phyloP scores from a whole-genome alignment of 1,284 basidiomycete genomes.

The Boletus mariae region DNA sequence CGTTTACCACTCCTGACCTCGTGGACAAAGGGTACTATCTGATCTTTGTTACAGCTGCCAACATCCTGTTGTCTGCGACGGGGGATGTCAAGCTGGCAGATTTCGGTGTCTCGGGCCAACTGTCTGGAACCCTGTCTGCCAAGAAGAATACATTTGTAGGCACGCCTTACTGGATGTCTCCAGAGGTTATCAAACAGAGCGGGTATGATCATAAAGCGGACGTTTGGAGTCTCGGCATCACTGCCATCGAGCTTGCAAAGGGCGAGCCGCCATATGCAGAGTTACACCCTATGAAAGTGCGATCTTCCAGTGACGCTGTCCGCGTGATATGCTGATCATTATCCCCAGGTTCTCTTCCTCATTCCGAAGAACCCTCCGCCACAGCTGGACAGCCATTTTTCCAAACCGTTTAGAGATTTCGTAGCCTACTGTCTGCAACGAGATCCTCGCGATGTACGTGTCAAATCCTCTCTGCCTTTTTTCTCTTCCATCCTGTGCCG shows the following conservation, averaged over 20 bases:
- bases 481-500: background rate
- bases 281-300: constrained; percentile 96
- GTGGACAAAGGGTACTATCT: background rate
- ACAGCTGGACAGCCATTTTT: constrained; percentile 82
- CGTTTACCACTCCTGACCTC: constrained; percentile 10
- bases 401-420: constrained; percentile 91
- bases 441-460: constrained; percentile 83
- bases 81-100: constrained; percentile 99
- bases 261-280: constrained; percentile 98
- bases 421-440: constrained; percentile 90
- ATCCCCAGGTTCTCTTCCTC: constrained; percentile 82
- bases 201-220: constrained; percentile 99
- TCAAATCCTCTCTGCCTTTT: background rate
- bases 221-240: constrained; percentile 96
- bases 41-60: constrained; percentile 63
- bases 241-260: constrained; percentile 95
- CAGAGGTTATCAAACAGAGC: constrained; percentile 99
- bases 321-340: constrained; percentile 1
- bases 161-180: constrained; percentile 98
- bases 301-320: constrained; percentile 2
- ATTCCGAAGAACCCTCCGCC: constrained; percentile 98
- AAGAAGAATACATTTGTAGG: constrained; percentile 99
- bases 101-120: constrained; percentile 98
- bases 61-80: constrained; percentile 88
- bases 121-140: constrained; percentile 92